A percentile compares a stretch with the other conserved stretches of the same genome.
phyloP scores from a whole-genome alignment of 2,329 filamentous ascomycete species.

The Chaetomiaceae sp. region DNA sequence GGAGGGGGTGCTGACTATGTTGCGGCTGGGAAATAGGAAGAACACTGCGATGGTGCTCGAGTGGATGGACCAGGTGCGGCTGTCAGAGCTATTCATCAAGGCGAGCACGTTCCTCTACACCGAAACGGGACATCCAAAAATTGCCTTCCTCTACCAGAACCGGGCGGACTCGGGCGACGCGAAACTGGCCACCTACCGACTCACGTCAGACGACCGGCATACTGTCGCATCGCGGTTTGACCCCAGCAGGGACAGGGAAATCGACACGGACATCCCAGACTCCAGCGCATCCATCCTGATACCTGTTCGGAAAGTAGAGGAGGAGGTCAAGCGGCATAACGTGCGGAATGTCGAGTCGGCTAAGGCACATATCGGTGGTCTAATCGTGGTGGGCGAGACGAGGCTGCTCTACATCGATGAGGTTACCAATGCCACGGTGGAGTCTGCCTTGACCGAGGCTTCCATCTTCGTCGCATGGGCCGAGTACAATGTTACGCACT shows the following conservation, averaged over 20 bases:
- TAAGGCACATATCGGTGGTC: conserved; percentile 60
- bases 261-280: conserved; percentile 50
- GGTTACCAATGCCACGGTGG: conserved; percentile 62
- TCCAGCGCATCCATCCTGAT: conserved; percentile 58
- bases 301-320: conserved; percentile 52
- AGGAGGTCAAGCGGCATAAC: conserved; percentile 57
- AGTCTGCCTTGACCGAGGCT: conserved; percentile 63
- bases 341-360: conserved; percentile 50
- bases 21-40: conserved; percentile 47
- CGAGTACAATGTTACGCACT: conserved; percentile 73
- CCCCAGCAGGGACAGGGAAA: conserved; percentile 50
- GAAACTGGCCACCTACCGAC: conserved; percentile 54
- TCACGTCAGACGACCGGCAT: conserved; percentile 56
- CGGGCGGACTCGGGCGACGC: conserved; percentile 50
- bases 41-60: conserved; percentile 42
- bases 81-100: conserved; percentile 58
- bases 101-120: conserved; percentile 54
- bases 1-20: conserved; percentile 56
- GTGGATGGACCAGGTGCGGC: conserved; percentile 50
- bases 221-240: conserved; percentile 52
- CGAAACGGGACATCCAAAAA: conserved; percentile 53
- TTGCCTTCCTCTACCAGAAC: conserved; percentile 56
- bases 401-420: conserved; percentile 82
- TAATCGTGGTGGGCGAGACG: conserved; percentile 75
- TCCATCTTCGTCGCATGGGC: conserved; percentile 93